Evolutionary conservation across 768 basidiomycete genomes (phyloP).

Genomic region (Solioccasus polychromus): DNA sequence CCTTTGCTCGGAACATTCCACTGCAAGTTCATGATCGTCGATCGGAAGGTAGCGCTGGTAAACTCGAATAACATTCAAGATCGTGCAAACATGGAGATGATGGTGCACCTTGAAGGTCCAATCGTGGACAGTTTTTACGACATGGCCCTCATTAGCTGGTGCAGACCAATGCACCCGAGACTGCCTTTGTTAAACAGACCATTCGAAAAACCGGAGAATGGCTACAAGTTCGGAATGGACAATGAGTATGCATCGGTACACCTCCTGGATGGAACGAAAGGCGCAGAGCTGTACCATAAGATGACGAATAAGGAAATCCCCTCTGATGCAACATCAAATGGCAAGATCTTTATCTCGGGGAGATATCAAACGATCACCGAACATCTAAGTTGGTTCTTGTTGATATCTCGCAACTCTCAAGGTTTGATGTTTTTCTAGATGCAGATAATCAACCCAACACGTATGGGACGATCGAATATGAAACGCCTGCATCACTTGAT

Average conservation of each 20-base stretch:
- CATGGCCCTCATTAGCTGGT: conserved; percentile 63
- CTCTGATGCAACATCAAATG: conserved; percentile 6
- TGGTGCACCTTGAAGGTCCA: conserved; percentile 68
- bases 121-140: conserved; percentile 71
- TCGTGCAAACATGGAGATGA: conserved; percentile 53
- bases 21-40: conserved; percentile 67
- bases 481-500: conserved; percentile 22
- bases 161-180: conserved; percentile 43
- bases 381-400: conserved; percentile 35
- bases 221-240: conserved; percentile 39
- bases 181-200: conserved; percentile 39
- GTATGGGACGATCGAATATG: conserved; percentile 27
- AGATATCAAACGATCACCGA: conserved; percentile 37
- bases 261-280: conserved; percentile 26
- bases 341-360: conserved; percentile 28
- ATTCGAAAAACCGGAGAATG: conserved; percentile 28
- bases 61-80: conserved; percentile 72
- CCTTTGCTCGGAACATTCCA: conserved; percentile 68
- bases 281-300: conserved; percentile 25
- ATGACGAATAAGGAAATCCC: conserved; percentile 13
- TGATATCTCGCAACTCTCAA: not conserved
- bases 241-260: conserved; percentile 29
- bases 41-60: conserved; percentile 62
- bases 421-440: conserved; percentile 22
- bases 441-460: conserved; percentile 37